Base-by-base conservation (phyloP, 805 yeast species). In the Wickerhamomyces subpelliculosus region DNA sequence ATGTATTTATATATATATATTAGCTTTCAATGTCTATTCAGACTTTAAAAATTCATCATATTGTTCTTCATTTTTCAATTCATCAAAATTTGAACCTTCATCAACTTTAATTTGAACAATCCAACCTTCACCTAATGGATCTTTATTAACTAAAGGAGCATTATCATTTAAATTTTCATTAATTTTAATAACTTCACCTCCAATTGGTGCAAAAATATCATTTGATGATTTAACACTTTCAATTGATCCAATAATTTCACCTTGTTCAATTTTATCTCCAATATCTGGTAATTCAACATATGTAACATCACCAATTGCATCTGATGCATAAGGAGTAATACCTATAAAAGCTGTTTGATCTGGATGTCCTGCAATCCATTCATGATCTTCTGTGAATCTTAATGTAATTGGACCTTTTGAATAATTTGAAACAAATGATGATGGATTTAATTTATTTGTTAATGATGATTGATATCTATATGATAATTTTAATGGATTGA, bases 121-220 rank as follows among this genome's bases (percentile, higher is more conserved):
- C 96, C 96, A 90, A 27, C 95, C 97, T 41, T 78, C 79, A 39
- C 97, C 97, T 79, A 84, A 71, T 35, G 98, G 97, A 56, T 88
- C 97, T 46, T 67, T 63, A 65, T 89, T 90, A 54, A 93, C 76
- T 51, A 87, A 67, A 41, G 78, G 79, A 26, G 98, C 97, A 43
- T 71, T 66, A 36, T 73, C 75, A 45, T 75, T 81, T 49, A 93
- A 71, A 19, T 56, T 60, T 27, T 67, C 72, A 65, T 93, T 93
- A 47, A 78, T 75, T 48, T 79, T 96, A 35, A 78, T 44, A 27
- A 93, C 69, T 48, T 73, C 81, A 35, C 96, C 96, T 13, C 71
- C 63, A 22, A 87, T 83, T 36, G 98, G 98, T 16, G 88, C 68
- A 63, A 89, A 90, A 45, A 93, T 82, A 57, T 93, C 98, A 47